phyloP scores from a whole-genome alignment of 2,329 filamentous ascomycete genomes.

The Periconia macrospinosa region DNA sequence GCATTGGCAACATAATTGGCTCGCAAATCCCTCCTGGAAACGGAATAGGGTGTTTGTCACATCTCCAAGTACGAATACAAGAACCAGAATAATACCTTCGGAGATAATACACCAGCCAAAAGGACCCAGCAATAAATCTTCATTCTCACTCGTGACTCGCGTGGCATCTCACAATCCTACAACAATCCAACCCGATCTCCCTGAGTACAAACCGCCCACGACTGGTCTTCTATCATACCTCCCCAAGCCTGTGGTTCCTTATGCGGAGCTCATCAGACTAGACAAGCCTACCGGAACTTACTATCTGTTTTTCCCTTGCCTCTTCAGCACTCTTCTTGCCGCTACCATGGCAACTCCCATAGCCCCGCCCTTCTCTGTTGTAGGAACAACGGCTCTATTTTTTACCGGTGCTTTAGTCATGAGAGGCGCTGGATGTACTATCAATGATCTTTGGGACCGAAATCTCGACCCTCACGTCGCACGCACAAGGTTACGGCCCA shows the following conservation, averaged over 20 bases:
- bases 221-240: slow-evolving; percentile 71
- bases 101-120: not conserved
- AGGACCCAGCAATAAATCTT: not conserved
- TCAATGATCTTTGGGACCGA: slow-evolving; percentile 90
- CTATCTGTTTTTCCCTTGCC: slow-evolving; percentile 83
- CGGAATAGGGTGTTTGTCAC: not conserved
- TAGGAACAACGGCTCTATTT: slow-evolving; percentile 69
- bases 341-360: slow-evolving; percentile 69
- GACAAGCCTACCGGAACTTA: slow-evolving; percentile 82
- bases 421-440: slow-evolving; percentile 84
- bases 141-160: not conserved
- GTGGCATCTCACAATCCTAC: slow-evolving; percentile 11
- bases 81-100: not conserved
- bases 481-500: slow-evolving; percentile 75
- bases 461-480: slow-evolving; percentile 81
- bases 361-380: slow-evolving; percentile 61
- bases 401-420: slow-evolving; percentile 78
- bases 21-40: not conserved
- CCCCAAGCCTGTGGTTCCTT: slow-evolving; percentile 72
- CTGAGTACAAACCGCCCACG: slow-evolving; percentile 66
- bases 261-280: slow-evolving; percentile 78
- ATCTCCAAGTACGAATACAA: not conserved
- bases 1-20: not conserved
- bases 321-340: slow-evolving; percentile 81
- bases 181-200: slow-evolving; percentile 18